These are phyloP conservation scores for Ustilago esculenta DNA, from an alignment of 1,284 basidiomycete genomes.

Conservation along the genomic window DNA sequence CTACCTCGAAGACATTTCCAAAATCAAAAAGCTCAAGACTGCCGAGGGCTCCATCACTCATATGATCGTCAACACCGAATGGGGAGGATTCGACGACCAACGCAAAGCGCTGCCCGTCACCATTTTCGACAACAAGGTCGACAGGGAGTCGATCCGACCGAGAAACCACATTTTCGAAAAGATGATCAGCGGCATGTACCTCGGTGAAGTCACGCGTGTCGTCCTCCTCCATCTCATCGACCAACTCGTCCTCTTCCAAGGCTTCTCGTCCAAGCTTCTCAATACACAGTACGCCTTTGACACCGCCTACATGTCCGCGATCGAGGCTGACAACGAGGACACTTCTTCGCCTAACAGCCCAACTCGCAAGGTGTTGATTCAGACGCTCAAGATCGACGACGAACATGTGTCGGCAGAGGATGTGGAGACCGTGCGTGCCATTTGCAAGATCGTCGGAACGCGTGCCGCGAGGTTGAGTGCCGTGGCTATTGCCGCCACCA, in stretches of 20 bases:
- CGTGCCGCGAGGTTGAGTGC: slow-evolving; percentile 86
- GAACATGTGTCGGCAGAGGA: slow-evolving; percentile 68
- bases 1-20: slow-evolving; percentile 86
- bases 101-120: slow-evolving; percentile 87
- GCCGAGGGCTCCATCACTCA: slow-evolving; percentile 52
- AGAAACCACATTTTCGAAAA: slow-evolving; percentile 95
- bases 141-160: slow-evolving; percentile 93
- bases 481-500: slow-evolving; percentile 83
- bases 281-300: slow-evolving; percentile 95
- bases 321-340: slow-evolving; percentile 72
- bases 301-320: slow-evolving; percentile 86
- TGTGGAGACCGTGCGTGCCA: slow-evolving; percentile 82
- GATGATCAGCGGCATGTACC: slow-evolving; percentile 98
- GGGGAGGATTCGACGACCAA: slow-evolving; percentile 70
- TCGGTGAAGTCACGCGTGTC: slow-evolving; percentile 90
- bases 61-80: slow-evolving; percentile 98
- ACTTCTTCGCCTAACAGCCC: slow-evolving; percentile 40
- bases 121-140: slow-evolving; percentile 90
- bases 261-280: slow-evolving; percentile 76
- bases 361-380: slow-evolving; percentile 73
- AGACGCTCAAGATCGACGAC: slow-evolving; percentile 73
- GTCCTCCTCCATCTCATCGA: slow-evolving; percentile 87
- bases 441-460: slow-evolving; percentile 78
- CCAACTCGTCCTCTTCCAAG: slow-evolving; percentile 77
- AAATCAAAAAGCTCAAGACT: slow-evolving; percentile 76